Evolutionary conservation across 306 rosid species (phyloP).

Genomic region (Prunus kanzakura): DNA sequence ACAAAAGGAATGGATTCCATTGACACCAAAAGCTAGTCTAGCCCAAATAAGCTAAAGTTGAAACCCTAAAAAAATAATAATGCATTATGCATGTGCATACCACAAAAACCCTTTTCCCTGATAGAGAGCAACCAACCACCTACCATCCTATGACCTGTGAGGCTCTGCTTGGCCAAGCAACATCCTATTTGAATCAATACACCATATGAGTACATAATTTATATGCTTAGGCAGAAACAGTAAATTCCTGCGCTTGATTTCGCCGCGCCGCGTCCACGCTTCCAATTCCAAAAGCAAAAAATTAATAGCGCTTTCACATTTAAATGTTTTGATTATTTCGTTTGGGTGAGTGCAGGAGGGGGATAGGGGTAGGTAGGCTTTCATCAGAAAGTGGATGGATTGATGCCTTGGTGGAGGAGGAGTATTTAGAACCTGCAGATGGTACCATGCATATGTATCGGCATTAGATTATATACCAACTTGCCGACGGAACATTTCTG

Average conservation of each 20-base stretch:
- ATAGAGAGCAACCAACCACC: background rate
- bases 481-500: background rate
- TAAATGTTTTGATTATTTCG: background rate
- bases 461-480: background rate
- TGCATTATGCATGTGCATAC: background rate
- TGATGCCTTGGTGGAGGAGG: background rate
- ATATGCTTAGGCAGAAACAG: background rate
- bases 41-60: slow-evolving; percentile 7
- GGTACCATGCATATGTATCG: background rate
- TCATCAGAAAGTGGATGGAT: background rate
- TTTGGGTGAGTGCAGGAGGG: background rate
- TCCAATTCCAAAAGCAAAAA: background rate
- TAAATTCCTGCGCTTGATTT: too few relatives aligned
- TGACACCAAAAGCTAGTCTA: background rate
- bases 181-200: background rate
- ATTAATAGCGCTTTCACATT: background rate
- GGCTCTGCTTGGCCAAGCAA: too few relatives aligned
- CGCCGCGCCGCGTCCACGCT: background rate
- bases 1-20: slow-evolving; percentile 2
- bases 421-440: background rate
- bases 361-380: background rate
- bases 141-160: background rate
- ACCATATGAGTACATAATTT: background rate
- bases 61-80: background rate
- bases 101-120: background rate